Conservation (phyloP, 1,139 yeast species). For the Lodderomyces beijingensis region DNA sequence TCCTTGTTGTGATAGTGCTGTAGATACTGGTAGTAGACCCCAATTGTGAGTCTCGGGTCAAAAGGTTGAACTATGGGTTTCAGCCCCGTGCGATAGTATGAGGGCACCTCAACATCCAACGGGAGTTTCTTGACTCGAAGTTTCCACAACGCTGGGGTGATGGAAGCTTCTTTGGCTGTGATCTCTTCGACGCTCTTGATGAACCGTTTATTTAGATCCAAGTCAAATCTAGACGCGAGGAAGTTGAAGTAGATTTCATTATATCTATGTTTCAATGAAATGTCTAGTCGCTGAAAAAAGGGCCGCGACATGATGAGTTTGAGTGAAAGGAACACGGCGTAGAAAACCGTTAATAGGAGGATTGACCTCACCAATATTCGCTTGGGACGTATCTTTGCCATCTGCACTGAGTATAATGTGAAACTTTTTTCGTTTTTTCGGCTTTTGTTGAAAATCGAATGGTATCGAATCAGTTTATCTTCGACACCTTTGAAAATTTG, state of each 20-base stretch:
- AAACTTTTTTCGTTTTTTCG: too few species aligned
- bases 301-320: conserved; percentile 11
- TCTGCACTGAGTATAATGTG: not conserved
- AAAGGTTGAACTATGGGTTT: conserved; percentile 31
- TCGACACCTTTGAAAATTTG: too few species aligned
- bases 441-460: too few species aligned
- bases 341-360: conserved; percentile 11
- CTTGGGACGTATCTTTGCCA: conserved; percentile 5
- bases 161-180: not conserved
- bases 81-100: not conserved
- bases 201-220: conserved; percentile 14
- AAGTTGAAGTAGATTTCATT: conserved; percentile 18
- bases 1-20: conserved; percentile 5
- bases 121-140: not conserved
- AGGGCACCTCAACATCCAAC: not conserved
- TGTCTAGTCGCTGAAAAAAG: conserved; percentile 10
- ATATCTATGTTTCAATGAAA: conserved; percentile 15
- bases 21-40: conserved; percentile 33
- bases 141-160: too few species aligned
- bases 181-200: conserved; percentile 5
- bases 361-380: conserved; percentile 12
- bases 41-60: conserved; percentile 48
- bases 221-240: conserved; percentile 16
- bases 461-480: too few species aligned
- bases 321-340: conserved; percentile 13